Conservation (phyloP, 495 filamentous ascomycete species). For the Sporormia fimetaria region DNA sequence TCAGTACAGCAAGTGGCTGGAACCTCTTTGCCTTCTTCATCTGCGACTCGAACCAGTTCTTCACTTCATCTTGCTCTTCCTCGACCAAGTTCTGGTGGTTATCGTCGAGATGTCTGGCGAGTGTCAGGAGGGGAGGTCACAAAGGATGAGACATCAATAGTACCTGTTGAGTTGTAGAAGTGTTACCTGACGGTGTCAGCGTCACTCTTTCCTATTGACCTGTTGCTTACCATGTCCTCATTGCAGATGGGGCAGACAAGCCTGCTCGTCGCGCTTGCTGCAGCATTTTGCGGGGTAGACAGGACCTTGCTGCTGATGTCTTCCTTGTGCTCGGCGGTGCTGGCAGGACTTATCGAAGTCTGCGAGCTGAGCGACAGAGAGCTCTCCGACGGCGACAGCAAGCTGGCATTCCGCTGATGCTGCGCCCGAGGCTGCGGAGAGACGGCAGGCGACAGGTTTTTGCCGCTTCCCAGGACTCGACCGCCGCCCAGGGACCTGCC, state of each 20-base stretch:
- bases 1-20: conserved; percentile 80
- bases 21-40: conserved; percentile 93
- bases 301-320: conserved; percentile 48
- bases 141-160: not conserved
- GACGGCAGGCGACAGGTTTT: conserved; percentile 60
- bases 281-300: conserved; percentile 42
- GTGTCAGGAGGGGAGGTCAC: conserved; percentile 16
- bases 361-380: conserved; percentile 47
- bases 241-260: conserved; percentile 91
- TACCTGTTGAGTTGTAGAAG: conserved; percentile 85
- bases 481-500: conserved; percentile 74
- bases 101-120: conserved; percentile 76
- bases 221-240: conserved; percentile 70
- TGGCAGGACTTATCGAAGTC: conserved; percentile 45
- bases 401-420: conserved; percentile 29
- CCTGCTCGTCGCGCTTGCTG: conserved; percentile 46
- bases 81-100: conserved; percentile 87
- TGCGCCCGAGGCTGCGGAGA: conserved; percentile 43
- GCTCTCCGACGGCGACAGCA: conserved; percentile 41
- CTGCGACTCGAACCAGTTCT: conserved; percentile 95
- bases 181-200: conserved; percentile 50
- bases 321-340: conserved; percentile 47
- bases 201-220: not conserved
- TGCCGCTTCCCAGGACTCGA: conserved; percentile 74
- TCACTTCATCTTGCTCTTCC: conserved; percentile 88